These are phyloP conservation scores for Delitschia confertaspora DNA, from an alignment of 495 filamentous ascomycete species.

Conservation along the genomic window DNA sequence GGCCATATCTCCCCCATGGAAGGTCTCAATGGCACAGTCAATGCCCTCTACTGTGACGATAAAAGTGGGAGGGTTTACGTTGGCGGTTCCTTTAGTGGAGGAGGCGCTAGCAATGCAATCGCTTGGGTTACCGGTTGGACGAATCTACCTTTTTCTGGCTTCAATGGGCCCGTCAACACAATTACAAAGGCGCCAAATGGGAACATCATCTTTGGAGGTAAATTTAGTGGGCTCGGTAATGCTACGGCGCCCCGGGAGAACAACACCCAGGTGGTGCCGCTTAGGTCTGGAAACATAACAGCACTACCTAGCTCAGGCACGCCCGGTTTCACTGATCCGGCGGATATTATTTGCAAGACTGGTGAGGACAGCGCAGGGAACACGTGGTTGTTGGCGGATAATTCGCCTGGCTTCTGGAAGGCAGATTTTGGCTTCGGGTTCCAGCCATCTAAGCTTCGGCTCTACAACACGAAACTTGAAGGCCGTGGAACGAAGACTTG, in stretches of 20 bases:
- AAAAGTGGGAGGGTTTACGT: constrained; percentile 79
- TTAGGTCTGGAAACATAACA: constrained; percentile 65
- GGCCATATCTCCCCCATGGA: constrained; percentile 58
- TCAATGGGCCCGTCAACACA: constrained; percentile 86
- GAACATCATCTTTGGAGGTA: constrained; percentile 84
- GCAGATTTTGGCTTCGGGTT: constrained; percentile 77
- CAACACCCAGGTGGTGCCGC: constrained; percentile 69
- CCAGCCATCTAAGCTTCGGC: constrained; percentile 70
- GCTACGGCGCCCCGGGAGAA: constrained; percentile 51
- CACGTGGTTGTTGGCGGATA: constrained; percentile 79
- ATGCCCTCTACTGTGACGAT: constrained; percentile 72
- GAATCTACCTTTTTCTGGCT: constrained; percentile 80
- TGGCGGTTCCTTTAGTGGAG: constrained; percentile 72
- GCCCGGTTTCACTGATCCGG: constrained; percentile 65
- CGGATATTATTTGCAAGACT: constrained; percentile 77
- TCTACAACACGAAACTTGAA: constrained; percentile 83
- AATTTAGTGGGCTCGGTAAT: constrained; percentile 87
- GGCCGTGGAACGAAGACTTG: constrained; percentile 81
- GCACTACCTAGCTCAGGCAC: constrained; percentile 50
- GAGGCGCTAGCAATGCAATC: constrained; percentile 79
- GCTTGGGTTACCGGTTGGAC: constrained; percentile 77
- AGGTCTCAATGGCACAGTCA: constrained; percentile 74
- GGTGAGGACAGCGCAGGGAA: constrained; percentile 47
- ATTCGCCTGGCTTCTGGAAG: constrained; percentile 72
- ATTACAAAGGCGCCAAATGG: constrained; percentile 71